Conservation (phyloP, 1,139 yeast genomes). For the Ogataea hybrid region DNA sequence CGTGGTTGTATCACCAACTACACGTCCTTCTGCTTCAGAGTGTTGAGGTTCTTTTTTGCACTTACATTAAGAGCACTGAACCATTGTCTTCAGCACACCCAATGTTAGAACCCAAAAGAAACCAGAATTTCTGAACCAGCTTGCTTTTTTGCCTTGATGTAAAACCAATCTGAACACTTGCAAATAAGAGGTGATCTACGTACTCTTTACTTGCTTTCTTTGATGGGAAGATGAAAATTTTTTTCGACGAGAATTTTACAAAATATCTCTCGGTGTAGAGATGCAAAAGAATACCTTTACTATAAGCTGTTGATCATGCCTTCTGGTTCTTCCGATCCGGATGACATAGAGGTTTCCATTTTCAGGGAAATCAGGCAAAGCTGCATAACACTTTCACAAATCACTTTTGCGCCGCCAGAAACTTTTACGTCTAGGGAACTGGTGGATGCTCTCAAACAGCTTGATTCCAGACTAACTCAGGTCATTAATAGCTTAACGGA, state of each 20-base stretch:
- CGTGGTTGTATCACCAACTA: neutral
- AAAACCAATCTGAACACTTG: conserved; percentile 6
- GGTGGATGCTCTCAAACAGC: conserved; percentile 33
- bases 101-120: conserved; percentile 14
- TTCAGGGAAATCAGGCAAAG: conserved; percentile 32
- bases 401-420: conserved; percentile 40
- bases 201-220: conserved; percentile 9
- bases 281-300: neutral
- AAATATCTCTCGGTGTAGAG: neutral
- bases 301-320: neutral
- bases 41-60: conserved; percentile 29
- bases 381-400: conserved; percentile 43
- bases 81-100: conserved; percentile 2
- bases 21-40: conserved; percentile 30
- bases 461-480: conserved; percentile 28
- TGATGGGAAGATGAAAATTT: neutral
- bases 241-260: neutral
- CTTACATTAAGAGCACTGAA: conserved; percentile 10
- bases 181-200: conserved; percentile 7
- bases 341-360: conserved; percentile 8
- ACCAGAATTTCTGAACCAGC: conserved; percentile 21
- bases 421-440: conserved; percentile 29
- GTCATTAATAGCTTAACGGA: conserved; percentile 8
- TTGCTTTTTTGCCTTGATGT: conserved; percentile 17
- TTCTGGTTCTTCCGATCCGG: neutral